Conservation (phyloP, 805 yeast species). For the Hanseniaspora vineae region DNA sequence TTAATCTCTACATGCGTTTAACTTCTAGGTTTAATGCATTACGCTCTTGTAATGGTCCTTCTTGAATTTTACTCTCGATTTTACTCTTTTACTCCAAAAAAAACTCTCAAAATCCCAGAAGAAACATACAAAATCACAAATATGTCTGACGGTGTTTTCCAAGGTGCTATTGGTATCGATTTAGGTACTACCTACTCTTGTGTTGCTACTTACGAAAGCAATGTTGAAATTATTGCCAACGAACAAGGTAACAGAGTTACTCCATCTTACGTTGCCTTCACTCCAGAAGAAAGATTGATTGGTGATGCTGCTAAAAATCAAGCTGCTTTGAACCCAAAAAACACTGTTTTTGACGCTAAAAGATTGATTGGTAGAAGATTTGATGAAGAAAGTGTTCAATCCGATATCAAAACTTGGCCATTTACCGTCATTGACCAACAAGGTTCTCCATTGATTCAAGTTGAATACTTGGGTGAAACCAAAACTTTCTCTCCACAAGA, state of each 20-base stretch:
- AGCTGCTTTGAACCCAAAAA: conserved; percentile 67
- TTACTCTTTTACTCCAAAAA: neutral
- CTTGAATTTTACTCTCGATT: too few relatives aligned
- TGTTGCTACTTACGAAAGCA: conserved; percentile 68
- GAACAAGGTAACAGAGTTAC: conserved; percentile 82
- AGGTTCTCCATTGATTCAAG: conserved; percentile 58
- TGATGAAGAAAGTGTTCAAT: conserved; percentile 65
- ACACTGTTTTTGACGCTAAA: conserved; percentile 75
- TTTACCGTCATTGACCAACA: conserved; percentile 54
- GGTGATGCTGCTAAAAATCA: conserved; percentile 80
- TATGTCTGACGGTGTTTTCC: conserved; percentile 98
- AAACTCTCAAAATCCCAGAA: conserved; percentile 7
- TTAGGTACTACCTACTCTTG: conserved; percentile 80
- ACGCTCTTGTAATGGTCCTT: too few relatives aligned
- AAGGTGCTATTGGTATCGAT: conserved; percentile 99
- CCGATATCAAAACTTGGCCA: conserved; percentile 87
- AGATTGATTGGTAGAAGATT: conserved; percentile 73
- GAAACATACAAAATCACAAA: conserved; percentile 16
- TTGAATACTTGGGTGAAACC: conserved; percentile 55
- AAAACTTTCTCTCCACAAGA: conserved; percentile 65
- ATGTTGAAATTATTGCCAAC: conserved; percentile 70
- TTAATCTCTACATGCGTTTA: too few relatives aligned
- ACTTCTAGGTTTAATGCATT: too few relatives aligned
- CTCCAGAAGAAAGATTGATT: conserved; percentile 63
- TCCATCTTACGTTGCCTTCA: conserved; percentile 72